phyloP scores from a whole-genome alignment of 192 early-diverging fungal species.

The Coemansia reversa region DNA sequence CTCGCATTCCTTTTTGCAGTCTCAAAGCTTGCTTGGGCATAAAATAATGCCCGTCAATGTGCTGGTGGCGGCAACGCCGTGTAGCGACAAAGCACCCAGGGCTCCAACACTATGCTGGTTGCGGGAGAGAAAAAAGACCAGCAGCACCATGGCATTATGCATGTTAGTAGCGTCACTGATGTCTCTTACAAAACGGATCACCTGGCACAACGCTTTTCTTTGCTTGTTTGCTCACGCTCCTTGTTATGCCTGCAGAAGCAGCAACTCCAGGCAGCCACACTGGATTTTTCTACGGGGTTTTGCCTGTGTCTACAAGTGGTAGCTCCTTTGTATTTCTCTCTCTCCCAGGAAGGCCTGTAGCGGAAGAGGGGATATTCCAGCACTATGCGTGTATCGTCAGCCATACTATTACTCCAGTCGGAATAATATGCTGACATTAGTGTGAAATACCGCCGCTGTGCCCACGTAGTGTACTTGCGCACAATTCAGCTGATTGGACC shows the following conservation, averaged over 20 bases:
- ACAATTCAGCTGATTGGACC: slow-evolving; percentile 20
- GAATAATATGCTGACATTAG: not conserved
- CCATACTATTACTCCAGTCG: not conserved
- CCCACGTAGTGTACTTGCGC: slow-evolving; percentile 7
- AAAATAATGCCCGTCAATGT: not conserved
- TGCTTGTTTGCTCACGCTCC: not conserved
- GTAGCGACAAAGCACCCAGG: not conserved
- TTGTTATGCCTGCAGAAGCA: not conserved
- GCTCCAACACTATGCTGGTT: not conserved
- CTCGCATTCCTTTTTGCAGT: not conserved
- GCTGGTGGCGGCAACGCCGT: not conserved
- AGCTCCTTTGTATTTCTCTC: not conserved
- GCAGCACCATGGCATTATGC: not conserved
- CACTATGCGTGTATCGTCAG: not conserved
- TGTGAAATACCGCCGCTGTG: not conserved
- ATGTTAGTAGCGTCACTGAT: slow-evolving; percentile 1
- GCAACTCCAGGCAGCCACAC: not conserved
- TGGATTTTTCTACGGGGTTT: not conserved
- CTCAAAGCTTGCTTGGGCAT: not conserved
- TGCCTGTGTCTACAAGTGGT: not conserved
- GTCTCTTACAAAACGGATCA: not conserved
- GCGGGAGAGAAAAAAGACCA: slow-evolving; percentile 1
- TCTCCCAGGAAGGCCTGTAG: not conserved
- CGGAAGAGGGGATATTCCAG: not conserved
- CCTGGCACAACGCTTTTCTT: not conserved